Evolutionary conservation across 352 stramenopile genomes (phyloP), one percentile per base, ranked within the genome.

Genomic region (Phytophthora tubulina): DNA sequence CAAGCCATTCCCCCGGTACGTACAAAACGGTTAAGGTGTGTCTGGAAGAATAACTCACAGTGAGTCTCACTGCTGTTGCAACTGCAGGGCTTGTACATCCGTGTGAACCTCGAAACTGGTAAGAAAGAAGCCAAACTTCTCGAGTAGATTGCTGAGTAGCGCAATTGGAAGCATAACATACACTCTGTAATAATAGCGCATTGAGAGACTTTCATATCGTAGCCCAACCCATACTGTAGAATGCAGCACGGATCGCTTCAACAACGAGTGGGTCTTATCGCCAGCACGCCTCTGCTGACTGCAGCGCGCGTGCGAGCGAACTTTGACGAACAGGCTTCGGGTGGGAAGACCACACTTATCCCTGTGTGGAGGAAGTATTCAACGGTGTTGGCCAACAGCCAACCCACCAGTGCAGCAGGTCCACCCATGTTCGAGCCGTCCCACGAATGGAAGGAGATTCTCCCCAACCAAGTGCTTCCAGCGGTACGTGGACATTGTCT

Each of bases 51-150:
- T 17, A 52, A 3, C 42, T 68, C 27, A 63, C 57, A 27, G 21
- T 27, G 21, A 27, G 21, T 27, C 0, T 27, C 7, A 42, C n/a
- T 50, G 2, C 17, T 60, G 4, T 13, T 50, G 9, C 27, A 27
- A 53, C 42, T 35, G 9, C 56, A 89, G 82, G 78, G 82, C 2
- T 66, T 90, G 52, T 86, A 90, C 63, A 86, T 90, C 38, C 80
- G 82, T 30, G 71, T 90, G 35, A 90, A 90, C 65, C 67, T 90
- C 14, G 59, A 72, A 44, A 90, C 82, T 4, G 82, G 82, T 15
- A 85, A 85, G 70, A 88, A 88, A 54, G 82, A 90, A 72, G 82
- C 81, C 15, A 90, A 90, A 57, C 58, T 89, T 9, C 75, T 89
- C 27, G 58, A 78, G 31, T 83, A 66, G 58, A 53, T n/a, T 57